Evolutionary conservation across 768 basidiomycete genomes (phyloP).

Genomic region (Cantharellus cinnabarinus): DNA sequence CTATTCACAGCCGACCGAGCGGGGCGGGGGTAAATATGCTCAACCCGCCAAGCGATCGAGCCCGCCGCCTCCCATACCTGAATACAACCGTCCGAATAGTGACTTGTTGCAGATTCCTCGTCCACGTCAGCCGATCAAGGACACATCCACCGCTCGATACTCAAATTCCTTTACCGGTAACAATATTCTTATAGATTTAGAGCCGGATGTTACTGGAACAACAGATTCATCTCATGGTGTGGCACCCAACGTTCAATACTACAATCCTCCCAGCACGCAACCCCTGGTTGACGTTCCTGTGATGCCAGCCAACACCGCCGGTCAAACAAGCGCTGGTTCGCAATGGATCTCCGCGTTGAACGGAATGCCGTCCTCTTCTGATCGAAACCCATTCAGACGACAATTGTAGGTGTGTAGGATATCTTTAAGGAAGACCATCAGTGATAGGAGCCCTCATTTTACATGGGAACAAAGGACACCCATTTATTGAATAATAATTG

Average conservation of each 20-base stretch:
- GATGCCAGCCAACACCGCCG: background rate
- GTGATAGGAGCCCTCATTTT: too few species aligned
- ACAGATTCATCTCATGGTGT: background rate
- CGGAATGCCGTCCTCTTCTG: background rate
- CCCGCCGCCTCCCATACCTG: background rate
- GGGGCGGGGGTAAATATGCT: background rate
- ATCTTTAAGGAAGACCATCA: too few species aligned
- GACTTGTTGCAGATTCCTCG: background rate
- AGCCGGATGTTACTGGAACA: background rate
- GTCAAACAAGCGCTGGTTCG: background rate
- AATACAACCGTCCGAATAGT: background rate
- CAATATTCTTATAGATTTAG: background rate
- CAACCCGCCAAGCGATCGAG: background rate
- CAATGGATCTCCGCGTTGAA: background rate
- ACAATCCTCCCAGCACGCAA: background rate
- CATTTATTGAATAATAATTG: too few species aligned
- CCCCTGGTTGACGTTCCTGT: background rate
- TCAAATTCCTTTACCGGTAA: background rate
- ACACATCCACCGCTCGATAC: background rate
- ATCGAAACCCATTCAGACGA: background rate
- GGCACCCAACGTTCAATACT: background rate
- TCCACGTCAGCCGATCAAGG: constrained; percentile 2
- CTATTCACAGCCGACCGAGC: background rate
- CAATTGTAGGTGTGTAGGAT: too few species aligned
- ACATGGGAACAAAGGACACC: too few species aligned